Evolutionary conservation across 1,284 basidiomycete species (phyloP), one percentile per base, ranked within the genome.

Genomic region (Clitocybe nebularis): DNA sequence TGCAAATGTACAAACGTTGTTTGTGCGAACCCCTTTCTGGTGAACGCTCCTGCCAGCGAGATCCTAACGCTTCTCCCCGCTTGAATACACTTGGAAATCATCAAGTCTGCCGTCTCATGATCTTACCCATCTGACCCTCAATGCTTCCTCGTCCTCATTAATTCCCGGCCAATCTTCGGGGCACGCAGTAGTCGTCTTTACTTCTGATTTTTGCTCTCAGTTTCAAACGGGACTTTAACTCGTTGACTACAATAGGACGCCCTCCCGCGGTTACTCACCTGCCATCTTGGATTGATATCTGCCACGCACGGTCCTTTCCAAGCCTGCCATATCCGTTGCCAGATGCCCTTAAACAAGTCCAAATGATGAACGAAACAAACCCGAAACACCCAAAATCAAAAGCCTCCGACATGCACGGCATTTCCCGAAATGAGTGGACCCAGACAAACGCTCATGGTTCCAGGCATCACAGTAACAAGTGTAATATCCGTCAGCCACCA

Each of bases 111-210:
- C 23, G 35, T 34, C 32, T 43, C 37, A 36, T 40, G 38, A 34
- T 46, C 38, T 19, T 36, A 7, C 41, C 40, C 51, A 51, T 41
- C 52, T 56, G 43, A 52, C 55, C 23, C 26, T 25, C 36, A 20
- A 10, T 36, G 30, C 37, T 44, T 43, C 45, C 33, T 39, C 43
- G 23, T 33, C 39, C 41, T 43, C 41, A 29, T 33, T 35, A 39
- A 36, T 41, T 17, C 36, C 44, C 40, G 44, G 51, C 35, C 45
- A 30, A 36, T 25, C 44, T 41, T 52, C 49, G 44, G 43, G 24
- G 32, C 16, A 29, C 25, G 3, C 16, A 8, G 33, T 21, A 9
- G 5, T 9, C 8, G n/a, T 11, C 5, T 13, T 28, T 13, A 11
- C 2, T 11, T 4, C 23, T 3, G 19, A 8, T 14, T n/a, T 40